Evolutionary conservation across 75 land plant genomes (phyloP).

Genomic region (Cupressus sempervirens): DNA sequence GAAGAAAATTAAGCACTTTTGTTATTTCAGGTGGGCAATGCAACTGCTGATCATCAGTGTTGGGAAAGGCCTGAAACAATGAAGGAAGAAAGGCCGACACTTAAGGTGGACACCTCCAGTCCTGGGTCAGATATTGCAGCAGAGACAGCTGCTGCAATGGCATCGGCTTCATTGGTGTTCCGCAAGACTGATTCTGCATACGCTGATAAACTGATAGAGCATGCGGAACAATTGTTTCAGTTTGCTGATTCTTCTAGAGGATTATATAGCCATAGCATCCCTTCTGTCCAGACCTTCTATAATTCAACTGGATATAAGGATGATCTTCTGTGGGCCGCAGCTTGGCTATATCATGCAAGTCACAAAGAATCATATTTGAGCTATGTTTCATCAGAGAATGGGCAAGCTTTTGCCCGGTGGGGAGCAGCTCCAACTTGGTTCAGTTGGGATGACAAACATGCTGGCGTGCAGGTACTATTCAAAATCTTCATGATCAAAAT

Average conservation of each 20-base stretch:
- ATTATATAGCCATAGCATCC: constrained; percentile 64
- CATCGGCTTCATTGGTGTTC: constrained; percentile 91
- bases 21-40: constrained; percentile 75
- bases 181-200: constrained; percentile 52
- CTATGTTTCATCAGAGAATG: constrained; percentile 68
- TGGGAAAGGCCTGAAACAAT: constrained; percentile 86
- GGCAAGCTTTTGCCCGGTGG: constrained; percentile 72
- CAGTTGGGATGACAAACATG: constrained; percentile 95
- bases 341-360: constrained; percentile 94
- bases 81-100: constrained; percentile 70
- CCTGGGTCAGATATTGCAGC: constrained; percentile 94
- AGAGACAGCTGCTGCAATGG: constrained; percentile 85
- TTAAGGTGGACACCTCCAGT: constrained; percentile 40
- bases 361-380: constrained; percentile 54
- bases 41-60: constrained; percentile 79
- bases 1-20: neutral
- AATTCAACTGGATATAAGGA: constrained; percentile 92
- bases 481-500: neutral
- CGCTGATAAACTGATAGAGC: constrained; percentile 61
- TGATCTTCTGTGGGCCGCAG: constrained; percentile 94
- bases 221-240: constrained; percentile 71
- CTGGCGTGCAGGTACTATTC: constrained; percentile 76
- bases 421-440: constrained; percentile 86
- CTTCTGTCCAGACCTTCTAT: constrained; percentile 59
- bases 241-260: constrained; percentile 69